Evolutionary conservation across 2,329 filamentous ascomycete genomes (phyloP), one percentile per base, ranked within the genome.

Genomic region (Exophiala viscosa): DNA sequence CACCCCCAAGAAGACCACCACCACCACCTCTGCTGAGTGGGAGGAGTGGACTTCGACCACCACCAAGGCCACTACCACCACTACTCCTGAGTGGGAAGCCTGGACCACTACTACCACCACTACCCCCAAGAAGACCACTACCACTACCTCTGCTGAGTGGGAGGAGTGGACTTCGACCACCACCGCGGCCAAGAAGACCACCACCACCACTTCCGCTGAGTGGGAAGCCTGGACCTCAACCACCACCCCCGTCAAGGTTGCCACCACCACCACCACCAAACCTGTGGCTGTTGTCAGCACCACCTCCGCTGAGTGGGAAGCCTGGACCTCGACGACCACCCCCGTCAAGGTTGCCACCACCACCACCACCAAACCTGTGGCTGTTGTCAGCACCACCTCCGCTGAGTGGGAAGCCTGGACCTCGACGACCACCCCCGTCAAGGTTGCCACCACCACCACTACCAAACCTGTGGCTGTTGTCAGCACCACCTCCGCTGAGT

Each of bases 151-250:
- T 41, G 18, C 34, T 28, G 23, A 28, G 23, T 49, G 51, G 51
- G 34, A 3, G 10, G 46, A 17, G 17, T 45, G 45, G 41, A 53
- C 39, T 14, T 43, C 38, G 4, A 52, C 49, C 14, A 23, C 55
- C 43, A 43, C 54, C 28, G 45, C 48, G 28, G 34, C 18, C 28
- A 17, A 18, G 13, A 11, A 13, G 43, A 31, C 11, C 11, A 38
- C 54, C 51, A 31, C 34, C 18, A 40, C 17, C 9, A 28, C 40
- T 32, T 13, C 40, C n/a, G 23, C 38, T 10, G 32, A 3, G 3
- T 51, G 48, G 48, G 33, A 6, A 13, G 48, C 45, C 42, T 51
- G 48, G 48, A 45, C 39, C 39, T 33, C 47, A 18, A 50, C 38
- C 47, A 50, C 20, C 28, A 41, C 39, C 15, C 39, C 39, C 13